phyloP scores from a whole-genome alignment of 169 alveolate species.

The Babesia microti region DNA sequence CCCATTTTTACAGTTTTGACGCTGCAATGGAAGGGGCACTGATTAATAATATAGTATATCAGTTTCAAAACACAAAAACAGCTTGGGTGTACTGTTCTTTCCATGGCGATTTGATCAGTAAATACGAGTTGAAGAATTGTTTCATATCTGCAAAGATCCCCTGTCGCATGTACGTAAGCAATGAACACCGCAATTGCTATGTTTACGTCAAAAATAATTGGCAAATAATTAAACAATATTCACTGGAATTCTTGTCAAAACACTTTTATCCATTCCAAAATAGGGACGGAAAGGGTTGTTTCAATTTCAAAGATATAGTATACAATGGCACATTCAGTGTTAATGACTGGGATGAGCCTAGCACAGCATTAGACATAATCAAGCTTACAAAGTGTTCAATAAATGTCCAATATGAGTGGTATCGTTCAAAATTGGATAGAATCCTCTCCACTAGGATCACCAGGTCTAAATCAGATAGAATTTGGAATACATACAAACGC shows the following conservation, averaged over 20 bases:
- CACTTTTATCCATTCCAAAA: background rate
- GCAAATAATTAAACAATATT: slow-evolving; percentile 28
- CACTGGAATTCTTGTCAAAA: slow-evolving; percentile 3
- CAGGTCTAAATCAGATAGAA: slow-evolving; percentile 9
- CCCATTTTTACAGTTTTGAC: slow-evolving; percentile 73
- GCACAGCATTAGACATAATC: slow-evolving; percentile 10
- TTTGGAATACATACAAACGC: too few species aligned
- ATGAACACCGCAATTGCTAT: slow-evolving; percentile 67
- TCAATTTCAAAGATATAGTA: background rate
- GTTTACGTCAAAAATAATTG: slow-evolving; percentile 65
- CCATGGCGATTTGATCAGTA: slow-evolving; percentile 49
- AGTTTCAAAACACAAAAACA: slow-evolving; percentile 40
- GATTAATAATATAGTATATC: slow-evolving; percentile 58
- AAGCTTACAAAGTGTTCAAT: slow-evolving; percentile 36
- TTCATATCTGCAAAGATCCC: slow-evolving; percentile 53
- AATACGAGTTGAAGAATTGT: slow-evolving; percentile 48
- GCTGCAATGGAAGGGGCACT: slow-evolving; percentile 75
- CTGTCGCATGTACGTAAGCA: slow-evolving; percentile 66
- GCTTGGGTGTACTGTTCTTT: slow-evolving; percentile 56
- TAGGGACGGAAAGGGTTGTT: slow-evolving; percentile 1
- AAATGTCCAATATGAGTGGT: slow-evolving; percentile 26
- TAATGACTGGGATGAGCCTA: slow-evolving; percentile 27
- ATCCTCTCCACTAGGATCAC: slow-evolving; percentile 3
- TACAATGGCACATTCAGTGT: background rate
- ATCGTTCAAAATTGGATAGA: slow-evolving; percentile 3